Percentiles rank a stretch among this genome's conserved stretches.
These are phyloP conservation scores for Asterella californica DNA, from an alignment of 225 moss, liverwort and hornwort species.

Conservation along the genomic window DNA sequence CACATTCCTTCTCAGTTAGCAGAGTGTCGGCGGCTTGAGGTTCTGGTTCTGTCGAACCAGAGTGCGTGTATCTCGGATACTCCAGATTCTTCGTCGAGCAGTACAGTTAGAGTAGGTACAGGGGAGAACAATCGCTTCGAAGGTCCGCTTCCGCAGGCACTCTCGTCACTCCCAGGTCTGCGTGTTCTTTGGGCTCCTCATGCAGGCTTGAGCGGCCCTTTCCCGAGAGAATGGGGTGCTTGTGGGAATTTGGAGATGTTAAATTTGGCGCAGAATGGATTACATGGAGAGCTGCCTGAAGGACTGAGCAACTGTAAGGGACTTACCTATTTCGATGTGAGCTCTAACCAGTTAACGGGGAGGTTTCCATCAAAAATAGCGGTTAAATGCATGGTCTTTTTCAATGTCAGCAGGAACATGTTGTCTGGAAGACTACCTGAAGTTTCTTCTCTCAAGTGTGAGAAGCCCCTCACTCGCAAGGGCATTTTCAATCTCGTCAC, in stretches of 20 bases:
- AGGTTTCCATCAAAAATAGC: conserved; percentile 49
- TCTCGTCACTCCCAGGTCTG: conserved; percentile 55
- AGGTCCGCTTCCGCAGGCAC: conserved; percentile 62
- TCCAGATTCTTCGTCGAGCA: conserved; percentile 39
- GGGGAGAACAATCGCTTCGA: conserved; percentile 54
- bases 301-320: conserved; percentile 54
- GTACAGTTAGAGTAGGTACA: conserved; percentile 31
- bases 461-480: background rate
- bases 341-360: conserved; percentile 57
- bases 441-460: conserved; percentile 33
- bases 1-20: conserved; percentile 52
- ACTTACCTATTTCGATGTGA: conserved; percentile 53
- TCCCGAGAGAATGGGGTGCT: conserved; percentile 57
- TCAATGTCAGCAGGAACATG: conserved; percentile 55
- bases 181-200: conserved; percentile 72
- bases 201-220: conserved; percentile 51
- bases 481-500: conserved; percentile 3
- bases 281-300: conserved; percentile 49
- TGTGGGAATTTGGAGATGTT: conserved; percentile 55
- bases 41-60: conserved; percentile 54
- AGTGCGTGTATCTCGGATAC: conserved; percentile 24
- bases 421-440: conserved; percentile 48
- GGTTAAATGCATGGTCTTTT: conserved; percentile 43
- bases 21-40: conserved; percentile 56
- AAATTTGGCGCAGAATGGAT: conserved; percentile 55